phyloP scores from a whole-genome alignment of 169 alveolate species.

The Plasmodium ovale region DNA sequence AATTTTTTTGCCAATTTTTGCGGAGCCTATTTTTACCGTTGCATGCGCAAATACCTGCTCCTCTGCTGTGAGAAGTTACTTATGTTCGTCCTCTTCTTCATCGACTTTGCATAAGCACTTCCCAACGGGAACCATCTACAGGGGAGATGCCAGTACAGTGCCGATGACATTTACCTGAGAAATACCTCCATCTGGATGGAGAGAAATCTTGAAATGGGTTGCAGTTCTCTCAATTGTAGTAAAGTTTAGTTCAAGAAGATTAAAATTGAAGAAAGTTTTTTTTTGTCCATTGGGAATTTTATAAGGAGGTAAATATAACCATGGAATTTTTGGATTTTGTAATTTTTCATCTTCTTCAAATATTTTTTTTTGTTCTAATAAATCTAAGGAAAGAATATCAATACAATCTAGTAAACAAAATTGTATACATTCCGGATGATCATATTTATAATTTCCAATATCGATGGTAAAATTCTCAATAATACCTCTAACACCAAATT shows the following conservation, averaged over 20 bases:
- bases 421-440: slow-evolving; percentile 67
- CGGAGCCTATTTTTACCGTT: too few relatives aligned
- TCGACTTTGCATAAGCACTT: too few relatives aligned
- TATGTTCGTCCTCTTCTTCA: too few relatives aligned
- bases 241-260: slow-evolving; percentile 46
- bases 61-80: too few relatives aligned
- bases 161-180: slow-evolving; percentile 65
- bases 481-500: slow-evolving; percentile 72
- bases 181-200: slow-evolving; percentile 70
- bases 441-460: slow-evolving; percentile 58
- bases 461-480: slow-evolving; percentile 66
- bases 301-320: slow-evolving; percentile 65
- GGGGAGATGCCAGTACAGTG: slow-evolving; percentile 33
- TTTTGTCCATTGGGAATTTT: slow-evolving; percentile 28
- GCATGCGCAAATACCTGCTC: too few relatives aligned
- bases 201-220: slow-evolving; percentile 61
- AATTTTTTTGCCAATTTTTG: too few relatives aligned
- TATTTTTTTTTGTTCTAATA: slow-evolving; percentile 52
- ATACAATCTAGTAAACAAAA: slow-evolving; percentile 53
- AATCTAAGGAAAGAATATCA: slow-evolving; percentile 66
- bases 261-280: slow-evolving; percentile 62
- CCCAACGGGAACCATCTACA: too few relatives aligned
- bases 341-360: slow-evolving; percentile 75
- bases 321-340: slow-evolving; percentile 42
- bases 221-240: slow-evolving; percentile 62